These are phyloP conservation scores for Neofusicoccum kwambonambiense DNA, from an alignment of 2,329 filamentous ascomycete genomes.

Conservation along the genomic window DNA sequence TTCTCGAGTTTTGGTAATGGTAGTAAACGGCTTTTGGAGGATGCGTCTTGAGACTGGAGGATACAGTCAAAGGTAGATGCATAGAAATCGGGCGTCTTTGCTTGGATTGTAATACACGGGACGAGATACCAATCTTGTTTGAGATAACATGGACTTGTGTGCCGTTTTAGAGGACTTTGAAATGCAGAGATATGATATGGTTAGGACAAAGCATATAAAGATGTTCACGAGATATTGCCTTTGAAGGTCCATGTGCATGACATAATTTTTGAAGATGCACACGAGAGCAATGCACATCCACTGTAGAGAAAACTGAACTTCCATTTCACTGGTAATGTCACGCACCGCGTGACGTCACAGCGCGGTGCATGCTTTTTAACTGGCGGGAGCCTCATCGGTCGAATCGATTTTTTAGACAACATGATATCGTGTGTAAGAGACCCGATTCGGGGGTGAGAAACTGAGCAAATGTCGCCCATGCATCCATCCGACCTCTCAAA, in stretches of 20 bases:
- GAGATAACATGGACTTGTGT: background rate
- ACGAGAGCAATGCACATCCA: too few relatives aligned
- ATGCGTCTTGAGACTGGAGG: too few relatives aligned
- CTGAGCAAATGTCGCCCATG: conserved; percentile 15
- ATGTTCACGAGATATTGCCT: too few relatives aligned
- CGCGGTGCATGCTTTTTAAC: background rate
- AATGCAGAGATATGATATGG: too few relatives aligned
- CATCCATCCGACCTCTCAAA: conserved; percentile 19
- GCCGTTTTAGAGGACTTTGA: background rate
- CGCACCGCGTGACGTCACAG: conserved; percentile 6
- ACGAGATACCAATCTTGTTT: background rate
- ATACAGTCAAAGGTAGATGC: too few relatives aligned
- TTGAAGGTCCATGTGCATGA: too few relatives aligned
- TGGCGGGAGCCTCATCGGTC: conserved; percentile 13
- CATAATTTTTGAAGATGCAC: too few relatives aligned
- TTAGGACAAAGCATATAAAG: too few relatives aligned
- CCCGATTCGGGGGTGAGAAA: conserved; percentile 15
- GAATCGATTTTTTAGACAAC: conserved; percentile 19
- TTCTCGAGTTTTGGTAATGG: too few relatives aligned
- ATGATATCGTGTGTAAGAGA: conserved; percentile 19
- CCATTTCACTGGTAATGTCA: background rate
- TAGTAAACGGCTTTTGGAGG: too few relatives aligned
- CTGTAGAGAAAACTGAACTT: background rate
- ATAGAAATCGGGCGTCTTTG: too few relatives aligned
- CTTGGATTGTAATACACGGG: too few relatives aligned